Evolutionary conservation across 129 eudicot species (phyloP), one percentile per base, ranked within the genome.

Genomic region (Flaveria linearis): DNA sequence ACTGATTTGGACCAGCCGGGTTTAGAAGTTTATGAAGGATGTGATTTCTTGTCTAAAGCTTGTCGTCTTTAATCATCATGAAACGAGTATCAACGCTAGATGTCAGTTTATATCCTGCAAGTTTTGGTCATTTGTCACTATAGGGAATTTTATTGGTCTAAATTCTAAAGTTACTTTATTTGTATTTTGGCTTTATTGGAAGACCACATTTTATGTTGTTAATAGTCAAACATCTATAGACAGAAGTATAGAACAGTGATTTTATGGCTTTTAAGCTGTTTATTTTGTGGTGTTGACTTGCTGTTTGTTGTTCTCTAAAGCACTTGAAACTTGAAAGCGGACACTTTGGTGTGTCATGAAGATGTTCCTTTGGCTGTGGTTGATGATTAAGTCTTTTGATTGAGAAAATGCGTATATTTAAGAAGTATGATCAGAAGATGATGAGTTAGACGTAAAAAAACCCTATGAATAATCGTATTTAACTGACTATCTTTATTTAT

Each of bases 1-100:
- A 85, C 81, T 0, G 91, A 87, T 68, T 84, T 94, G 69, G 88
- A 72, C 15, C 88, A 77, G 61, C 81, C 87, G 0, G 97, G 96
- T 15, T 76, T 91, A 76, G 97, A 94, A 74, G 76, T 84, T 16
- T 94, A 94, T n/a, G 77, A 82, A 55, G 96, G 97, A 74, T 94
- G 98, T 71, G 93, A 82, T 73, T 87, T 70, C 65, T 81, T 80
- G 28, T 81, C 96, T 78, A 89, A 79, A 73, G 75, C 25, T 2
- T 86, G 87, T 26, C 82, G 82, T 49, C 86, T 86, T 42, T 84
- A 62, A 75, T 6, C 7, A 23, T 26, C 58, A 49, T 28, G 41
- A 50, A 20, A 52, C 55, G 7, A 11, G 1, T 39, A 2, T 42
- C 25, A 45, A 15, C 13, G 0, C 22, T 53, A 30, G 56, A 78